Evolutionary conservation across 345 rosid species (phyloP).

Genomic region (Eucalyptus polyanthemos): DNA sequence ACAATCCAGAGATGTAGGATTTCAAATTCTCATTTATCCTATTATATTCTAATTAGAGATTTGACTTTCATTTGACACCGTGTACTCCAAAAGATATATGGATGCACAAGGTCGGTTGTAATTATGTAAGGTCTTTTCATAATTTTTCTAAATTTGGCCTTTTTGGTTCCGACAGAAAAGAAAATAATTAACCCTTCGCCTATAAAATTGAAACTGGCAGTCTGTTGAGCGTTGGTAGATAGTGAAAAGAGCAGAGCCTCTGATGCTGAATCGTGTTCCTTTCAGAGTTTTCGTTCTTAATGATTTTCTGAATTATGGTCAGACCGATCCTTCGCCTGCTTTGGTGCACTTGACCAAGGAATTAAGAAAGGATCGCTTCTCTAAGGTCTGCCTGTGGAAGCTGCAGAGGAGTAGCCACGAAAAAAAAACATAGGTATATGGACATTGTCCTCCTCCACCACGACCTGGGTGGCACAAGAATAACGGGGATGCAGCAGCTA

Average conservation of each 20-base stretch:
- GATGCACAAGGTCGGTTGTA: not conserved
- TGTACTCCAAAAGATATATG: not conserved
- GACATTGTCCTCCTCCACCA: not conserved
- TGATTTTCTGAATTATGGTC: not conserved
- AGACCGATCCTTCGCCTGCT: not conserved
- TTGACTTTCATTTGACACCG: not conserved
- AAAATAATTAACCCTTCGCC: not conserved
- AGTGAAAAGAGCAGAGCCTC: not conserved
- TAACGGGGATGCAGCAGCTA: not conserved
- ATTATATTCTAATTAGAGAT: not conserved
- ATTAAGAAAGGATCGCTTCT: not conserved
- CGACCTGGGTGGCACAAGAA: not conserved
- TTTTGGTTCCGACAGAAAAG: not conserved
- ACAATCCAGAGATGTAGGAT: too few relatives aligned
- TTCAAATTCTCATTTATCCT: too few relatives aligned
- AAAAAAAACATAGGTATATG: not conserved
- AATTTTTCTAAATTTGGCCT: not conserved
- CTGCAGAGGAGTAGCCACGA: not conserved
- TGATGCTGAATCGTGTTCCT: not conserved
- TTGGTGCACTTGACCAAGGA: not conserved
- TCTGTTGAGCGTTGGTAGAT: not conserved
- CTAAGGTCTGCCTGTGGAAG: not conserved
- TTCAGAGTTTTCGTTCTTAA: not conserved
- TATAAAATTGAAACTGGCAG: not conserved
- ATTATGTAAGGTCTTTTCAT: not conserved